Conservation (phyloP, 192 early-diverging fungal species). For the Chytriomyces sp. region DNA sequence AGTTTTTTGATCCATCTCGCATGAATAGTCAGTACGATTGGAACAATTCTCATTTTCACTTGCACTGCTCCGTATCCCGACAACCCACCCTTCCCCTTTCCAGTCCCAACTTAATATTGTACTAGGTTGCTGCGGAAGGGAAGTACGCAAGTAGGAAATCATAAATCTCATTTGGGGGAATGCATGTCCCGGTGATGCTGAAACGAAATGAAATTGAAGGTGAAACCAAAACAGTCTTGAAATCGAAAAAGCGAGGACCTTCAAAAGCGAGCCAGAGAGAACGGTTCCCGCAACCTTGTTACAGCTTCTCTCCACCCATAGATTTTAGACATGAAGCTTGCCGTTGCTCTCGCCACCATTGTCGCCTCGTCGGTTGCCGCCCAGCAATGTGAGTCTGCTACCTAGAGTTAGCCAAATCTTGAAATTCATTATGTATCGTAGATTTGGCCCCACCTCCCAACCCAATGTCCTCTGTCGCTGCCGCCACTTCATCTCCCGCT, state of each 20-base stretch:
- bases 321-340: constrained; percentile 3
- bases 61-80: too few species aligned
- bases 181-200: too few species aligned
- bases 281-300: background rate
- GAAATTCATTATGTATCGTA: background rate
- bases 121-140: too few species aligned
- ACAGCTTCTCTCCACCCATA: constrained; percentile 3
- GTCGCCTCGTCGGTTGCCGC: background rate
- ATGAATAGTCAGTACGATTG: too few species aligned
- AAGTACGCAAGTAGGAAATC: too few species aligned
- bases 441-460: background rate
- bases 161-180: too few species aligned
- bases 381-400: background rate
- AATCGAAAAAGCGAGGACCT: background rate
- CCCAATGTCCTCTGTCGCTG: background rate
- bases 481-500: background rate
- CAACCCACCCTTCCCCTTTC: too few species aligned
- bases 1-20: too few species aligned
- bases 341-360: background rate
- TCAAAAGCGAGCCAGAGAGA: background rate
- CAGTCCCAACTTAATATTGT: too few species aligned
- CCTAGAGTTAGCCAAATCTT: background rate
- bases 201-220: too few species aligned
- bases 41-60: too few species aligned
- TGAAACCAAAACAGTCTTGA: background rate